A percentile compares a stretch with the other conserved stretches of the same genome.
Evolutionary conservation across 2,329 filamentous ascomycete species (phyloP).

Genomic region (Phialemonium atrogriseum): DNA sequence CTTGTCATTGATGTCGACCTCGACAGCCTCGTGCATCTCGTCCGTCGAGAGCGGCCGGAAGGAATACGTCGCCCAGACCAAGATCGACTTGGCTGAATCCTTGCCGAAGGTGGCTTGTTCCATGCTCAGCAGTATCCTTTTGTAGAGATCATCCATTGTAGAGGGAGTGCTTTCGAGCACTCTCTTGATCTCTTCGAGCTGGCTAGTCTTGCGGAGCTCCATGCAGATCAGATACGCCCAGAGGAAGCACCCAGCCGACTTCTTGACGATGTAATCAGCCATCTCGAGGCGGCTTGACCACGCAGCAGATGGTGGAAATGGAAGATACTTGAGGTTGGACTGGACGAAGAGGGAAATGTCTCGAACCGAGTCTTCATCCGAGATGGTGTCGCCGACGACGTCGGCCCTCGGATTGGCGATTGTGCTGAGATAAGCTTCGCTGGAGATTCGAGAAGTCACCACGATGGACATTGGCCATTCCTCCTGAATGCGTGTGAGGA

Average conservation of each 20-base stretch:
- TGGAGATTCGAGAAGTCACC: slow-evolving; percentile 15
- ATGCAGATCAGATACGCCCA: slow-evolving; percentile 19
- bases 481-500: slow-evolving; percentile 15
- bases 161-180: slow-evolving; percentile 16
- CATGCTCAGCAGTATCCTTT: slow-evolving; percentile 17
- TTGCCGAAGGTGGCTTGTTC: slow-evolving; percentile 15
- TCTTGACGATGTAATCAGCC: slow-evolving; percentile 13
- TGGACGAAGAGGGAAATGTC: slow-evolving; percentile 17
- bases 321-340: slow-evolving; percentile 14
- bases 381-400: slow-evolving; percentile 13
- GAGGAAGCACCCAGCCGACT: slow-evolving; percentile 20
- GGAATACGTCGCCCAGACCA: slow-evolving; percentile 18
- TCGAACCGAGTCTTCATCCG: slow-evolving; percentile 12
- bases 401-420: slow-evolving; percentile 3
- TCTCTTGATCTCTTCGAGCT: slow-evolving; percentile 12
- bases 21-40: slow-evolving; percentile 16
- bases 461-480: slow-evolving; percentile 17
- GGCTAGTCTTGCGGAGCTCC: slow-evolving; percentile 18
- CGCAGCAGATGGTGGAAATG: too few species aligned
- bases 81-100: slow-evolving; percentile 14
- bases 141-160: slow-evolving; percentile 20
- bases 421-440: slow-evolving; percentile 8
- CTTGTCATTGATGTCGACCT: slow-evolving; percentile 18
- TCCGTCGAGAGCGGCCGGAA: slow-evolving; percentile 15
- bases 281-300: slow-evolving; percentile 8